A percentile compares a stretch with the other conserved stretches of the same genome.
phyloP scores from a whole-genome alignment of 2,329 filamentous ascomycete genomes.

The Trichoderma koningii region DNA sequence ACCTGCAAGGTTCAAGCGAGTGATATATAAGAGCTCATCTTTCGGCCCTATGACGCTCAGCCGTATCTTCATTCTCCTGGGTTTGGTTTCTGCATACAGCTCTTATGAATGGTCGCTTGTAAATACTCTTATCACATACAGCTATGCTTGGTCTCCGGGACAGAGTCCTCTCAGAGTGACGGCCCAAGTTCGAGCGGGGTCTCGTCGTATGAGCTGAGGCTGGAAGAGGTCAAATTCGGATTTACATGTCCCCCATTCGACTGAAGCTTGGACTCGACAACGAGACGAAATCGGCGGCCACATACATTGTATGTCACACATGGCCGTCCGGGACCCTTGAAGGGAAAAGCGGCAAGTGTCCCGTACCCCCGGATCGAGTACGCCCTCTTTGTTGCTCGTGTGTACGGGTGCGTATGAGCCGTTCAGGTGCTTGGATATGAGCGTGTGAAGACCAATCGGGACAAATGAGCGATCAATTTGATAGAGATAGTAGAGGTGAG shows the following conservation, averaged over 20 bases:
- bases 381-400: too few species aligned
- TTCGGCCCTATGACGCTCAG: too few species aligned
- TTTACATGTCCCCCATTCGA: neutral
- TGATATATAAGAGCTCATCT: too few species aligned
- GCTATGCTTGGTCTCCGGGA: too few species aligned
- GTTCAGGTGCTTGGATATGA: neutral
- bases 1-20: too few species aligned
- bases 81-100: too few species aligned
- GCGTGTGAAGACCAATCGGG: neutral
- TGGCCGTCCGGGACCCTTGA: neutral
- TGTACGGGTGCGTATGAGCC: neutral
- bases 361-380: too few species aligned
- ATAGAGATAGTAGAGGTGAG: conserved; percentile 6
- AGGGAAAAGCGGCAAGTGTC: neutral
- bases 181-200: neutral
- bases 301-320: neutral
- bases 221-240: neutral
- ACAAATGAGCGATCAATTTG: neutral
- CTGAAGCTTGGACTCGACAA: neutral
- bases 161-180: neutral
- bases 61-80: too few species aligned
- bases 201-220: neutral
- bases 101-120: too few species aligned
- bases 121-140: too few species aligned
- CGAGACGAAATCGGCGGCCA: neutral